phyloP scores from a whole-genome alignment of 106 monocot species.

The Dactylorhiza incarnata region DNA sequence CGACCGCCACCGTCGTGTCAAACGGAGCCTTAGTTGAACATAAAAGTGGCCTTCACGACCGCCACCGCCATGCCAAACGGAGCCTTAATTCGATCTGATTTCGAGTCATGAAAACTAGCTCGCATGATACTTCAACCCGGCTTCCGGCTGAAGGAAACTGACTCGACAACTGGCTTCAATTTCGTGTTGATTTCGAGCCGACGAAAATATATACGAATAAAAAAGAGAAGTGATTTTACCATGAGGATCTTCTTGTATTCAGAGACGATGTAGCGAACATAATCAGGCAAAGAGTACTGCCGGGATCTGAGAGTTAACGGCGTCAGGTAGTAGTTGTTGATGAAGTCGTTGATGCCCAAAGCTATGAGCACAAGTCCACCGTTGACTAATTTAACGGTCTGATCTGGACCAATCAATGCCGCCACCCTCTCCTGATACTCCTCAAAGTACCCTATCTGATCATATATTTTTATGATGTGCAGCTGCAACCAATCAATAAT shows the following conservation, averaged over 20 bases:
- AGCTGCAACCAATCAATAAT: constrained; percentile 20
- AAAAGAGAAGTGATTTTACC: constrained; percentile 1
- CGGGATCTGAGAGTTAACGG: constrained; percentile 66
- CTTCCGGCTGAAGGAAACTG: no score
- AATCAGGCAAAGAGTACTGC: constrained; percentile 67
- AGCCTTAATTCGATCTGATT: no score
- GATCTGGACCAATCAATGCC: constrained; percentile 31
- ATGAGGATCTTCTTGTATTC: constrained; percentile 80
- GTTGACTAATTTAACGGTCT: constrained; percentile 34
- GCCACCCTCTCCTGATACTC: constrained; percentile 77
- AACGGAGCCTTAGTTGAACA: no score
- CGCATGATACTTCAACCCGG: no score
- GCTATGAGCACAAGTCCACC: constrained; percentile 59
- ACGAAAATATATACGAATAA: no score
- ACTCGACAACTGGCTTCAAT: no score
- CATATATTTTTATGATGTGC: constrained; percentile 61
- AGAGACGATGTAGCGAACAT: constrained; percentile 54
- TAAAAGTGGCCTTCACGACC: no score
- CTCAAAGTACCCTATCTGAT: constrained; percentile 60
- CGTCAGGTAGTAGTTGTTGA: constrained; percentile 89
- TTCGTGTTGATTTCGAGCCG: no score
- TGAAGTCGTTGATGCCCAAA: constrained; percentile 89
- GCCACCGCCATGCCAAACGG: no score
- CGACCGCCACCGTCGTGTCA: no score
- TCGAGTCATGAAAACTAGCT: no score